Evolutionary conservation across 208 protist genomes (phyloP), one percentile per base, ranked within the genome.

Genomic region (Blastocrithidia nonstop): DNA sequence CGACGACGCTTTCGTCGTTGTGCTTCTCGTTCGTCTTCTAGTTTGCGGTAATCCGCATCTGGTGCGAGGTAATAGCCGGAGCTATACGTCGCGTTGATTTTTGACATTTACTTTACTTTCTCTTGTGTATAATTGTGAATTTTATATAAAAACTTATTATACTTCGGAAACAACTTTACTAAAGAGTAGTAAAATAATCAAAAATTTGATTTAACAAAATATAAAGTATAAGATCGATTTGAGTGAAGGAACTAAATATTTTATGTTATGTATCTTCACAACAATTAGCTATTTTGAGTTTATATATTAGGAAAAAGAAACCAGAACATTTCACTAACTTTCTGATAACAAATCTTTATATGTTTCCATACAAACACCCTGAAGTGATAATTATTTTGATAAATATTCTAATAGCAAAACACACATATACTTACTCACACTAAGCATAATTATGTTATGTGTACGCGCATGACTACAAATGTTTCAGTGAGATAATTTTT

Each of bases 21-120:
- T 15, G 38, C 35, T 9, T 57, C 25, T 36, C 77, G 75, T 41
- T 65, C 42, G 38, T 90, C 80, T 43, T 84, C 72, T 7, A 90
- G 66, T 26, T 80, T 83, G 24, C 80, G 74, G 55, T 76, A 84
- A 50, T 90, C 80, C 2, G 66, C 71, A 61, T 90, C 80, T 1
- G 64, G 75, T 23, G 61, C 65, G 32, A 90, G 59, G 57, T 86
- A 90, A 62, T 86, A 85, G 36, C 80, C 80, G 8, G 70, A 80
- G 53, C 75, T 75, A 57, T 86, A 90, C 6, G 80, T 90, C 16
- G 80, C 71, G 40, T 90, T 90, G 36, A 90, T 90, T 45, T 90
- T 90, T 13, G 75, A 69, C 80, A 90, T 89, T 43, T 4, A 1
- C 6, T 6, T 25, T 45, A 15, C n/a, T 11, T 35, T 11, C n/a